phyloP scores from a whole-genome alignment of 805 yeast species.

The Metschnikowia gelsemii region DNA sequence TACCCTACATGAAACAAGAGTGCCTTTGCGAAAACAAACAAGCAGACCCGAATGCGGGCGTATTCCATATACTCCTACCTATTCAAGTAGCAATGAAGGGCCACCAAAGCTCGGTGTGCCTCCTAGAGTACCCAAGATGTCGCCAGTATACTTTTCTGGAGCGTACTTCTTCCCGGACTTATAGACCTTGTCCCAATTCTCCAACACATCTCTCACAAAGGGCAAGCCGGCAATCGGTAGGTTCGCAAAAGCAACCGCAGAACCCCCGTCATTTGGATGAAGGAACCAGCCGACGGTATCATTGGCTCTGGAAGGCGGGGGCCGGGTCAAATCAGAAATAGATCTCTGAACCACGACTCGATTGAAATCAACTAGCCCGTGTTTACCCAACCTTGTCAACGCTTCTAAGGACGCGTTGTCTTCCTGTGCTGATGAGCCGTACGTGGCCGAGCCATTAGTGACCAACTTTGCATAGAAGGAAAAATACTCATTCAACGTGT shows the following conservation, averaged over 20 bases:
- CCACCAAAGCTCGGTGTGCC: slow-evolving; percentile 41
- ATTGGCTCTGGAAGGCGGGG: slow-evolving; percentile 44
- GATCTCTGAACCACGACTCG: slow-evolving; percentile 61
- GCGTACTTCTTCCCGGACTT: slow-evolving; percentile 31
- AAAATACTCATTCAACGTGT: slow-evolving; percentile 49
- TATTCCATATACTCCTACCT: too few relatives aligned
- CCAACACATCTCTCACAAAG: slow-evolving; percentile 50
- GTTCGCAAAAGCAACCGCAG: slow-evolving; percentile 48
- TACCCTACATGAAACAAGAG: too few relatives aligned
- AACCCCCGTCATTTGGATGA: slow-evolving; percentile 51
- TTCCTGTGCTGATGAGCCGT: slow-evolving; percentile 64
- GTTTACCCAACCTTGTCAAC: slow-evolving; percentile 50
- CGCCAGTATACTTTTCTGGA: slow-evolving; percentile 59
- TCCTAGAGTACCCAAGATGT: slow-evolving; percentile 54
- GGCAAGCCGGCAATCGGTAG: slow-evolving; percentile 54
- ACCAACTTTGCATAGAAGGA: slow-evolving; percentile 46
- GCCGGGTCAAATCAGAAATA: slow-evolving; percentile 55
- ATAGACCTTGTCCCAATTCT: slow-evolving; percentile 45
- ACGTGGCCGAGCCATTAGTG: slow-evolving; percentile 57
- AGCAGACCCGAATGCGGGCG: too few relatives aligned
- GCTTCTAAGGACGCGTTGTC: slow-evolving; percentile 65
- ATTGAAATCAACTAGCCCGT: slow-evolving; percentile 54
- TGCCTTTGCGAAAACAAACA: too few relatives aligned
- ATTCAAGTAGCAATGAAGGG: slow-evolving; percentile 23
- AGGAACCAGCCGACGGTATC: slow-evolving; percentile 51